Conservation (phyloP, 441 rosid genomes). For the Metrosideros polymorpha region DNA sequence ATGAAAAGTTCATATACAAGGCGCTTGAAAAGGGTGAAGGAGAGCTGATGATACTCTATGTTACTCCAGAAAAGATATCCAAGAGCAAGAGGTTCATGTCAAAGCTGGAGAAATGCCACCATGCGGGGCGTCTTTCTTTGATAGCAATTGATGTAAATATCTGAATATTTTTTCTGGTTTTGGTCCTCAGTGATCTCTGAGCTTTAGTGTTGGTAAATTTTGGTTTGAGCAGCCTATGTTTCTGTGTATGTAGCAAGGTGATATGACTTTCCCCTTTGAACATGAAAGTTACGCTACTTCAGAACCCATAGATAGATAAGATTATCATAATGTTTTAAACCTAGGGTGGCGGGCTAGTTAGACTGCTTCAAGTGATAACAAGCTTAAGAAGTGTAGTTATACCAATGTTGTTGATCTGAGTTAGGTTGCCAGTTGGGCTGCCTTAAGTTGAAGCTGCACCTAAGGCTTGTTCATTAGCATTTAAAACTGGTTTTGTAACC, state of each 20-base stretch:
- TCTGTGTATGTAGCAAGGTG: neutral
- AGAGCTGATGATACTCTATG: conserved; percentile 72
- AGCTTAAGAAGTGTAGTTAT: neutral
- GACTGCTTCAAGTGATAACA: neutral
- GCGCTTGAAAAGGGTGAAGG: conserved; percentile 93
- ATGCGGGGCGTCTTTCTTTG: conserved; percentile 68
- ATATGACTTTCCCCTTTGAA: neutral
- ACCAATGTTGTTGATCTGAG: neutral
- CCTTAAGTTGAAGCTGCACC: neutral
- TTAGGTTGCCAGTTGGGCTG: neutral
- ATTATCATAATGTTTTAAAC: neutral
- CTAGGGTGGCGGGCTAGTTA: neutral
- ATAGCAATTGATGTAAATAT: conserved; percentile 82
- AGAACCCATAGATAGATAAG: neutral
- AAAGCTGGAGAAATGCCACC: conserved; percentile 89
- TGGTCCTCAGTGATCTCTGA: neutral
- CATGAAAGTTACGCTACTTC: neutral
- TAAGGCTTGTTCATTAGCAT: neutral
- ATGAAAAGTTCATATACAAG: conserved; percentile 85
- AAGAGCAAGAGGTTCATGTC: conserved; percentile 99
- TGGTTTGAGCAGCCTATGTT: neutral
- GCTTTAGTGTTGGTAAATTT: neutral
- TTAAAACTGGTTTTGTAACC: neutral
- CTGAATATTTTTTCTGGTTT: neutral
- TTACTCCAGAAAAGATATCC: conserved; percentile 93